Percentiles rank a stretch among this genome's conserved stretches.
Evolutionary conservation across 2,329 filamentous ascomycete species (phyloP).

Genomic region (Fusarium oligoseptatum): DNA sequence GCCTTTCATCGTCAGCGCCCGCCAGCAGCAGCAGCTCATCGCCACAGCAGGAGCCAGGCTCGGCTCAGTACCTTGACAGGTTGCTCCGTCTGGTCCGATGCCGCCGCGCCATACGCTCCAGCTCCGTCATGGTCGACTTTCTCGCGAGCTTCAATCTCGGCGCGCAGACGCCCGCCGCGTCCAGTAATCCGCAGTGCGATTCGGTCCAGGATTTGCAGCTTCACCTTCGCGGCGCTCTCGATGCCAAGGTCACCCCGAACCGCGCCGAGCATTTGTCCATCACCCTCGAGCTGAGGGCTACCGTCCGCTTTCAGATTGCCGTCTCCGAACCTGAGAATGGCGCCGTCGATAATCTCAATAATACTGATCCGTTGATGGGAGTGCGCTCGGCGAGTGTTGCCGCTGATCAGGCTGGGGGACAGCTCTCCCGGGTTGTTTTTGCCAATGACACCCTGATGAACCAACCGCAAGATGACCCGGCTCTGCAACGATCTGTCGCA

Average conservation of each 20-base stretch:
- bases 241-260: slow-evolving; percentile 59
- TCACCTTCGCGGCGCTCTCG: slow-evolving; percentile 58
- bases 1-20: slow-evolving; percentile 13
- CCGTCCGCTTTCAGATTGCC: slow-evolving; percentile 59
- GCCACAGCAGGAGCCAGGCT: slow-evolving; percentile 35
- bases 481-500: slow-evolving; percentile 63
- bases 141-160: slow-evolving; percentile 54
- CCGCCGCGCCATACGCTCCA: neutral
- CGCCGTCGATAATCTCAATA: slow-evolving; percentile 48
- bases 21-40: neutral
- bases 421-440: slow-evolving; percentile 55
- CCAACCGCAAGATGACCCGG: slow-evolving; percentile 63
- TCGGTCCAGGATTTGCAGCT: slow-evolving; percentile 61
- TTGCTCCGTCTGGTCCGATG: slow-evolving; percentile 33
- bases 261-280: slow-evolving; percentile 64
- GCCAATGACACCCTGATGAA: slow-evolving; percentile 62
- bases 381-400: slow-evolving; percentile 39
- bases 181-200: slow-evolving; percentile 45
- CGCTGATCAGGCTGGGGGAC: slow-evolving; percentile 24
- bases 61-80: slow-evolving; percentile 28
- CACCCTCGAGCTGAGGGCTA: slow-evolving; percentile 61
- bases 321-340: slow-evolving; percentile 55
- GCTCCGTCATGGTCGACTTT: slow-evolving; percentile 54
- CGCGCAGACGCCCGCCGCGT: slow-evolving; percentile 36
- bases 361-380: slow-evolving; percentile 53